These are phyloP conservation scores for Cercophora sp. DNA, from an alignment of 495 filamentous ascomycete genomes.

Conservation along the genomic window DNA sequence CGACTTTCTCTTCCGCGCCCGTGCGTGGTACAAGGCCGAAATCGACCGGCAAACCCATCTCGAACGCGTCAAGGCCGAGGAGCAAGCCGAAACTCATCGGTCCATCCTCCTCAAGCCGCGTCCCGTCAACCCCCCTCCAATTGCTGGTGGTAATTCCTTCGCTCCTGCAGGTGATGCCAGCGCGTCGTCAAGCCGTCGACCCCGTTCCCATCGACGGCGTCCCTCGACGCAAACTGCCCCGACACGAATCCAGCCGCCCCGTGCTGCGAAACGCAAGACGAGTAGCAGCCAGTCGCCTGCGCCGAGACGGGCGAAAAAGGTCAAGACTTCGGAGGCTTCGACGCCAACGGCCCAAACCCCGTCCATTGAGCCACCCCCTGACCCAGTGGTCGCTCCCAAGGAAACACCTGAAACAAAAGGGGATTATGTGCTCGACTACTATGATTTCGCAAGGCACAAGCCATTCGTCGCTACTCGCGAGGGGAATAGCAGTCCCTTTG, in stretches of 20 bases:
- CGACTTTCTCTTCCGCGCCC: slow-evolving; percentile 24
- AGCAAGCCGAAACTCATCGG: not conserved
- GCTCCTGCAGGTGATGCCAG: too few relatives aligned
- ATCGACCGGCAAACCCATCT: slow-evolving; percentile 20
- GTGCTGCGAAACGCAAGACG: slow-evolving; percentile 26
- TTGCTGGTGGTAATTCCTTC: too few relatives aligned
- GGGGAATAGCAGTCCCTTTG: too few relatives aligned
- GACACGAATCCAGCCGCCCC: slow-evolving; percentile 22
- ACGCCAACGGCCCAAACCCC: too few relatives aligned
- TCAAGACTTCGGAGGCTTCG: not conserved
- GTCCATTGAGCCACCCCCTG: not conserved
- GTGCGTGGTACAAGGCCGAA: slow-evolving; percentile 32
- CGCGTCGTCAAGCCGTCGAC: too few relatives aligned
- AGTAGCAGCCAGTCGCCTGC: not conserved
- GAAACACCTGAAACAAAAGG: not conserved
- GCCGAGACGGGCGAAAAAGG: not conserved
- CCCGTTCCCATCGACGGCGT: too few relatives aligned
- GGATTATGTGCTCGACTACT: not conserved
- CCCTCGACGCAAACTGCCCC: slow-evolving; percentile 12
- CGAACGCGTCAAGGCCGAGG: not conserved
- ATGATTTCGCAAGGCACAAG: not conserved
- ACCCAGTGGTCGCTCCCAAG: not conserved
- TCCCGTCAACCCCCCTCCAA: too few relatives aligned
- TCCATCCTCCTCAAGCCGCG: too few relatives aligned
- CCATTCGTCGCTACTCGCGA: not conserved